Base-by-base conservation (phyloP, 257 asterid genomes). In the Solanum chmielewskii region DNA sequence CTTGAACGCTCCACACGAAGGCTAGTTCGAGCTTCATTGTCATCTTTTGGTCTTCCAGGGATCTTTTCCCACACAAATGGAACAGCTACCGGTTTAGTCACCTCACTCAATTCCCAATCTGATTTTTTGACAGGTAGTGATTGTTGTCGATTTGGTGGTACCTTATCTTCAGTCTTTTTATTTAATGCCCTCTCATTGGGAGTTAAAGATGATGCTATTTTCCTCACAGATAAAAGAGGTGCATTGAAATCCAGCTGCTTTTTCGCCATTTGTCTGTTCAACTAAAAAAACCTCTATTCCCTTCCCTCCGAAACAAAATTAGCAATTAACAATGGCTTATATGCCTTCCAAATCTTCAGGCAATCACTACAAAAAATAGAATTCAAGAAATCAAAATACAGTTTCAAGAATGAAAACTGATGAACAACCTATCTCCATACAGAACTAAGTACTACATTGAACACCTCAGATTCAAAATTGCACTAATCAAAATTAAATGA, bases 61-160 rank as follows among this genome's bases (percentile, higher is more conserved):
- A 89, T 90, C 86, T 92, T 90, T 89, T 96, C 99, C 99, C 99
- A 96, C 75, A 91, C 81, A 88, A 96, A 96, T 4, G 99, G 99
- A 81, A 96, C 96, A 29, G 99, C 88, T 64, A 89, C 97, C 44
- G 99, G 97, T 85, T 94, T 96, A 2, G 97, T 88, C 62, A 94
- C 92, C 85, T 88, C 96, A 66, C 89, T 92, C 39, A 64, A 87
- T 77, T 93, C 96, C 90, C 89, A 86, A 11, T 91, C 91, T 5
- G 92, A 78, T 88, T 71, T 92, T 45, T 73, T 41, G 49, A 86
- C 73, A 2, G 91, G 95, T 37, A 90, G 94, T 78, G 97, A 90
- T 15, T 88, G 91, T 42, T 91, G 98, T 25, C 95, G 83, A 89
- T 69, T 75, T 41, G 95, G 90, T 2, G 64, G 88, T 6, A 91